A percentile compares a stretch with the other conserved stretches of the same genome.
Evolutionary conservation across 2,329 filamentous ascomycete species (phyloP).

Genomic region (Ascochyta clinopodiicola): DNA sequence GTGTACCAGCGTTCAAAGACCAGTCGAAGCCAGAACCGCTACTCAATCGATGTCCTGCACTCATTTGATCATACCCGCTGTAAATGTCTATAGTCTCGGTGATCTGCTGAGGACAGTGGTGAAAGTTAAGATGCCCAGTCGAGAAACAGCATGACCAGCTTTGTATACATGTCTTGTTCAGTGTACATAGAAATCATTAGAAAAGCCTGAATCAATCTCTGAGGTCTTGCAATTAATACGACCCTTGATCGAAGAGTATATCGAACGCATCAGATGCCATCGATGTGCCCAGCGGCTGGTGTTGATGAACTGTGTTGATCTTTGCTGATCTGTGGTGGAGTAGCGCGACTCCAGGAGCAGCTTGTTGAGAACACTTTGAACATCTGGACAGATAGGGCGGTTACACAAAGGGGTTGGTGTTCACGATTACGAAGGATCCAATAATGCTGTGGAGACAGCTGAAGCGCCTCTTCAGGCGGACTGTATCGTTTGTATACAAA

Average conservation of each 20-base stretch:
- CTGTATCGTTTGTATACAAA: constrained; percentile 6
- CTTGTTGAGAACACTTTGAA: background rate
- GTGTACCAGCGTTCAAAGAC: no score
- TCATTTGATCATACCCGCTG: no score
- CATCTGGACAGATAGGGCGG: background rate
- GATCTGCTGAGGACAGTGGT: background rate
- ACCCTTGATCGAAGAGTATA: background rate
- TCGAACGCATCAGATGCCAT: background rate
- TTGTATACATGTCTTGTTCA: background rate
- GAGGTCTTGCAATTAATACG: background rate
- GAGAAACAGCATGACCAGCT: no score
- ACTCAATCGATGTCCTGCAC: no score
- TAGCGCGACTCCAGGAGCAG: background rate
- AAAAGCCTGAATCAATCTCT: background rate
- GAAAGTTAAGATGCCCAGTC: background rate
- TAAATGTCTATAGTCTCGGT: background rate
- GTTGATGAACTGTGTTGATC: background rate
- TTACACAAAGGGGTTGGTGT: background rate
- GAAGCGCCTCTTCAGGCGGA: constrained; percentile 11
- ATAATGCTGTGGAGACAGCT: constrained; percentile 8
- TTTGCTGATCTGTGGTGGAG: background rate
- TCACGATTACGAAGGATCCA: background rate
- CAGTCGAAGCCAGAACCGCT: no score
- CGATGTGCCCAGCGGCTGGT: background rate
- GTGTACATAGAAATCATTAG: background rate